These are phyloP conservation scores for Globisporangium rhizosaccharum DNA, from an alignment of 352 stramenopile species.

Conservation along the genomic window DNA sequence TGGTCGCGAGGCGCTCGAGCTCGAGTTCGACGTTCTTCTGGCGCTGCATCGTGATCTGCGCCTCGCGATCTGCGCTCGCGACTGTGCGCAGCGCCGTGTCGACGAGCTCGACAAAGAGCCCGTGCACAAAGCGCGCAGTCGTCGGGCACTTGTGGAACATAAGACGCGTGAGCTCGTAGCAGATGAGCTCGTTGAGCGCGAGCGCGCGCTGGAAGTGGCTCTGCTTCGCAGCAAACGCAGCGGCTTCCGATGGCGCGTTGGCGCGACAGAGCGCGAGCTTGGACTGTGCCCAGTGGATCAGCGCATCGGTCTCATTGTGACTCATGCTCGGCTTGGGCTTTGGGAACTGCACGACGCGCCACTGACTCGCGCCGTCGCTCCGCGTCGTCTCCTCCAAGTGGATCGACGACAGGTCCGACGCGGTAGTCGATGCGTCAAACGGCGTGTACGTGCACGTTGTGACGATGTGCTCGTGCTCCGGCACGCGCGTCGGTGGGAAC, in stretches of 20 bases:
- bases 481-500: slow-evolving; percentile 38
- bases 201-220: slow-evolving; percentile 20
- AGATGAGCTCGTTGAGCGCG: slow-evolving; percentile 26
- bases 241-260: background rate
- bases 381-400: slow-evolving; percentile 7
- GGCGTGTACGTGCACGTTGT: slow-evolving; percentile 27
- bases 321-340: slow-evolving; percentile 22
- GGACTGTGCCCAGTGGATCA: slow-evolving; percentile 24
- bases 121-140: slow-evolving; percentile 41
- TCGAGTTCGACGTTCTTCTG: slow-evolving; percentile 39
- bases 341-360: slow-evolving; percentile 39
- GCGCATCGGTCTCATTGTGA: slow-evolving; percentile 23
- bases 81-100: slow-evolving; percentile 22
- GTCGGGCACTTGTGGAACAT: slow-evolving; percentile 61
- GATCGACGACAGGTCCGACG: slow-evolving; percentile 20
- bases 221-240: slow-evolving; percentile 3
- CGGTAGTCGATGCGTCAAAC: slow-evolving; percentile 17
- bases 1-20: slow-evolving; percentile 20
- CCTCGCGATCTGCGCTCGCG: slow-evolving; percentile 27
- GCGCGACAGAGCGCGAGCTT: slow-evolving; percentile 8
- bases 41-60: slow-evolving; percentile 30
- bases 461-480: slow-evolving; percentile 22
- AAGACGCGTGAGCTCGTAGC: slow-evolving; percentile 38
- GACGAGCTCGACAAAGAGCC: slow-evolving; percentile 34
- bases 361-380: slow-evolving; percentile 17